These are phyloP conservation scores for Pistacia atlantica DNA, from an alignment of 345 rosid species.

Conservation along the genomic window DNA sequence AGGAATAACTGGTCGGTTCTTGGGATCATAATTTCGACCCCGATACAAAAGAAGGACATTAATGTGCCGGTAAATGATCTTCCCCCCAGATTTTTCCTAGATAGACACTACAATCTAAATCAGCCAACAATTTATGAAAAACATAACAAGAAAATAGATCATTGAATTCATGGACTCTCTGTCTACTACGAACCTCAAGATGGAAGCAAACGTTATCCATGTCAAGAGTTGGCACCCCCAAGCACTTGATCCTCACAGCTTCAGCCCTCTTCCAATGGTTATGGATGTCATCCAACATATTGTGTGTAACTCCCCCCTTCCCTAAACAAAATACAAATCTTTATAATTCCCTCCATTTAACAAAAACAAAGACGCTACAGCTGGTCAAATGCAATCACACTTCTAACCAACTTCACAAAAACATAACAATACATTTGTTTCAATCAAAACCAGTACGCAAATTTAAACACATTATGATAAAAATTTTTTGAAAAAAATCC, in stretches of 20 bases:
- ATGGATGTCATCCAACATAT: constrained; percentile 90
- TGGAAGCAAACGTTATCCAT: constrained; percentile 89
- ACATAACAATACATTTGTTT: background rate
- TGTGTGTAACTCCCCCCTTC: constrained; percentile 88
- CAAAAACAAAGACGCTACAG: background rate
- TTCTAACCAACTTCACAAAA: background rate
- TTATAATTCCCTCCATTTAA: background rate
- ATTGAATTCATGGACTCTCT: background rate
- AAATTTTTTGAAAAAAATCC: too few relatives aligned
- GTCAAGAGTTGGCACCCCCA: constrained; percentile 91
- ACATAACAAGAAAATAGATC: background rate
- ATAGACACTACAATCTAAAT: constrained; percentile 32
- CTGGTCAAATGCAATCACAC: background rate
- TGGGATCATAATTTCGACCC: constrained; percentile 76
- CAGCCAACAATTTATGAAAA: constrained; percentile 23
- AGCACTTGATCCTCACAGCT: constrained; percentile 90
- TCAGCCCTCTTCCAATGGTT: constrained; percentile 91
- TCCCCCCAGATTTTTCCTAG: constrained; percentile 87
- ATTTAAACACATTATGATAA: background rate
- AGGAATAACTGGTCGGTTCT: constrained; percentile 67
- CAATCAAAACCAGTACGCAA: too few relatives aligned
- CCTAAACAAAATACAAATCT: constrained; percentile 37
- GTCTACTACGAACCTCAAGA: constrained; percentile 60
- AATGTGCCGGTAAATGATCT: constrained; percentile 59
- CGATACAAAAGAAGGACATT: constrained; percentile 74